These are phyloP conservation scores for Tetradesmus obliquus DNA, from an alignment of 139 green algal species.

Conservation along the genomic window DNA sequence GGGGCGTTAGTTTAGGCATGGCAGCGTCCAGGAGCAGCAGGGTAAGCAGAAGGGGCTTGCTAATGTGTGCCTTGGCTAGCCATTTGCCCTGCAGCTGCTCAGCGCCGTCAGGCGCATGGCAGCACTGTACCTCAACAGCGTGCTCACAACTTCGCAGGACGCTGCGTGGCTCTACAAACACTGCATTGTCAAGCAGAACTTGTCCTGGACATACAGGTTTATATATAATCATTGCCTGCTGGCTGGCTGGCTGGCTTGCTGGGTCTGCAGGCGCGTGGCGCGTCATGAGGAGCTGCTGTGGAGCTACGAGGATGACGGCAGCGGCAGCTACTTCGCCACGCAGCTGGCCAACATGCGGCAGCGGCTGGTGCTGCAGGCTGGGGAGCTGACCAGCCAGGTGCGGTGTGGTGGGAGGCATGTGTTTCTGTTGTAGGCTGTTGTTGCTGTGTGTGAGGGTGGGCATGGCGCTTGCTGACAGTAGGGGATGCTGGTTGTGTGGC, in stretches of 20 bases:
- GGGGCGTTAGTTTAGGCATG: not conserved
- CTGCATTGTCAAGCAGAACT: not conserved
- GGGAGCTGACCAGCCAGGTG: not conserved
- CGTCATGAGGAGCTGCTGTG: constrained; percentile 8
- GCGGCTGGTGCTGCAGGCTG: not conserved
- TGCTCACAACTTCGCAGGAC: not conserved
- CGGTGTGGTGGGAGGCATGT: not conserved
- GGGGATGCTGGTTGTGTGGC: too few species aligned
- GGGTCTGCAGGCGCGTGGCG: not conserved
- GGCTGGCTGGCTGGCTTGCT: not conserved
- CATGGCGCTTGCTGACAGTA: too few species aligned
- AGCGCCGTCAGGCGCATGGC: too few species aligned
- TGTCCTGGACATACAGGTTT: not conserved
- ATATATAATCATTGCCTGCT: not conserved
- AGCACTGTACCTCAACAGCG: too few species aligned
- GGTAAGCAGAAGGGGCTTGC: not conserved
- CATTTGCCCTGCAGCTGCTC: not conserved
- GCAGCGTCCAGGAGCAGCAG: not conserved
- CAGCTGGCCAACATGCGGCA: not conserved
- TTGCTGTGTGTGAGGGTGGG: too few species aligned
- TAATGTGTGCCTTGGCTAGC: not conserved
- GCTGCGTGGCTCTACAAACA: not conserved
- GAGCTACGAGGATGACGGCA: not conserved
- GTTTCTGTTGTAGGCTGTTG: too few species aligned
- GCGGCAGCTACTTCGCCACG: not conserved